Percentiles rank a stretch among this genome's conserved stretches.
phyloP scores from a whole-genome alignment of 2,329 filamentous ascomycete species.

The Dryadomyces quercivorus region DNA sequence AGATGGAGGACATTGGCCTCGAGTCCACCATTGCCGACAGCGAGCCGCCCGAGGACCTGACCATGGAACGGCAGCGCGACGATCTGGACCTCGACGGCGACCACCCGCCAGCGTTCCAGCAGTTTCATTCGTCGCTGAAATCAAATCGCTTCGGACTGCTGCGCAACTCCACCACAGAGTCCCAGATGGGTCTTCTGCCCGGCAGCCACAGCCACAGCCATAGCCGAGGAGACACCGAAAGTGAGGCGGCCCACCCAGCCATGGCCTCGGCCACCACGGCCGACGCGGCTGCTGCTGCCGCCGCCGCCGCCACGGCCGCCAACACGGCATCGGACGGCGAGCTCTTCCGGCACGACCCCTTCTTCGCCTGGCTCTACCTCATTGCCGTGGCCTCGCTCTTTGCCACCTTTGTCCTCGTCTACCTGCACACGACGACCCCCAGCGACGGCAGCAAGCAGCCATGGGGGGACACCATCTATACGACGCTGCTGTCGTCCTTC shows the following conservation, averaged over 20 bases:
- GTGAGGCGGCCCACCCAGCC: slow-evolving; percentile 32
- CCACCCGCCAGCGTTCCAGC: slow-evolving; percentile 48
- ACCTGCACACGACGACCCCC: slow-evolving; percentile 71
- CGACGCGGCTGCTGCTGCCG: slow-evolving; percentile 9
- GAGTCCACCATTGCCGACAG: slow-evolving; percentile 51
- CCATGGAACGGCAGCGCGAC: slow-evolving; percentile 15
- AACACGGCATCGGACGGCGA: slow-evolving; percentile 46
- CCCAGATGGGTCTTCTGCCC: slow-evolving; percentile 32
- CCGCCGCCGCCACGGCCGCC: slow-evolving; percentile 11
- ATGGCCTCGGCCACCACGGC: slow-evolving; percentile 10
- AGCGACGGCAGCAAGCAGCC: slow-evolving; percentile 42
- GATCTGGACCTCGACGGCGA: slow-evolving; percentile 3
- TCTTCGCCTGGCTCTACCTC: slow-evolving; percentile 84
- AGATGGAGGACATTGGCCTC: slow-evolving; percentile 79
- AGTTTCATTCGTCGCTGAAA: slow-evolving; percentile 32
- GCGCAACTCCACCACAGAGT: slow-evolving; percentile 31
- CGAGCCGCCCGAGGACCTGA: slow-evolving; percentile 48
- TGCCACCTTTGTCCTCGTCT: slow-evolving; percentile 79
- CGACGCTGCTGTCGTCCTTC: slow-evolving; percentile 73
- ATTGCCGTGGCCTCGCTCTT: slow-evolving; percentile 76
- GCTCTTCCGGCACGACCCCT: slow-evolving; percentile 71
- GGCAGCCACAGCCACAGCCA: slow-evolving; percentile 20
- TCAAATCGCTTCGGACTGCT: slow-evolving; percentile 28
- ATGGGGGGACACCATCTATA: slow-evolving; percentile 89
- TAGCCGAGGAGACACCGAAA: slow-evolving; percentile 21